Evolutionary conservation across 1,284 basidiomycete species (phyloP).

Genomic region (Lignosus rhinocerotis): DNA sequence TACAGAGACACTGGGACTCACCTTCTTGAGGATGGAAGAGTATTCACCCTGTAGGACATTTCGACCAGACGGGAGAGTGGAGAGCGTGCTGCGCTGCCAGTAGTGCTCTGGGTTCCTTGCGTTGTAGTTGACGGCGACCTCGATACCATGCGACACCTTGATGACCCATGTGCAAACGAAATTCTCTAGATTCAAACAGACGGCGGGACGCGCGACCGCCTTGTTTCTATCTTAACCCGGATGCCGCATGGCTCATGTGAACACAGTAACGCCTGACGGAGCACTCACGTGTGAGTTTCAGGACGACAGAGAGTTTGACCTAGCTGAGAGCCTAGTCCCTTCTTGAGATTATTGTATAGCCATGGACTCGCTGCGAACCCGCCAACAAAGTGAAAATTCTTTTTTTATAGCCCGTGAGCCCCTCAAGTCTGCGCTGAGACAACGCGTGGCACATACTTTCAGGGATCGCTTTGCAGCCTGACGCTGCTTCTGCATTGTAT

Average conservation of each 20-base stretch:
- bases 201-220: constrained; percentile 39
- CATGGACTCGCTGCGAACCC: constrained; percentile 42
- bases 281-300: constrained; percentile 37
- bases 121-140: constrained; percentile 32
- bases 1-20: too few species aligned
- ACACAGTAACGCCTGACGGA: neutral
- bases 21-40: constrained; percentile 37
- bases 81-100: constrained; percentile 25
- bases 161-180: constrained; percentile 37
- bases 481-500: neutral
- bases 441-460: neutral
- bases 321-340: constrained; percentile 29
- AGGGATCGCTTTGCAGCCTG: neutral
- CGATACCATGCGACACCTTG: constrained; percentile 38
- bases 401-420: constrained; percentile 8
- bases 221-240: constrained; percentile 20
- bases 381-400: constrained; percentile 42
- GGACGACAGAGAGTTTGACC: constrained; percentile 42
- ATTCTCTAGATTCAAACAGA: constrained; percentile 39
- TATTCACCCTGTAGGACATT: constrained; percentile 35
- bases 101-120: constrained; percentile 34
- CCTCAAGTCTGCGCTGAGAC: neutral
- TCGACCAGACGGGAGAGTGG: constrained; percentile 33
- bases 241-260: too few species aligned
- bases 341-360: constrained; percentile 35